Base-by-base conservation (phyloP, 305 asterid genomes). In the Fraxinus baroniana region DNA sequence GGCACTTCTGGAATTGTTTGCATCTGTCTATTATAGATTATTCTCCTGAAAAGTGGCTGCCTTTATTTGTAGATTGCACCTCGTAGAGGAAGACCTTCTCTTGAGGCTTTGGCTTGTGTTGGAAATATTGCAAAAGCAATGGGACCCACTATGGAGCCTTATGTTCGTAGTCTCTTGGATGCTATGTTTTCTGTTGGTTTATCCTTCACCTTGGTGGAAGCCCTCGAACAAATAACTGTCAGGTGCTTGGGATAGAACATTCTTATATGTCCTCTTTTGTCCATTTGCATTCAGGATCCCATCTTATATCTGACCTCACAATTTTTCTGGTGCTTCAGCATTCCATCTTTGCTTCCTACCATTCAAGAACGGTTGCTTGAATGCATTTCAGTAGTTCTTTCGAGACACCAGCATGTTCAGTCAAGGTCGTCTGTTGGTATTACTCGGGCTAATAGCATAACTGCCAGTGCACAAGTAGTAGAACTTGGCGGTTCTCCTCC, bases 61-160 rank as follows among this genome's bases (percentile, higher is more conserved):
- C 78, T 71, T 87, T 71, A 39, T 81, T 86, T 85, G 80, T 83
- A 96, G 99, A 96, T 96, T 89, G 97, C 98, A 82, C 99, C 99
- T 86, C 98, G 98, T 24, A 91, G 98, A 91, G 99, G 99, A 78
- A 87, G 95, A 68, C 97, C 99, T 41, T 92, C 94, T 78, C 93
- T 91, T 88, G 99, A 96, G 91, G 99, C 99, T 74, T 88, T 96
- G 86, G 97, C 97, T 84, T 96, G 99, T 90, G 98, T 96, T 83
- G 99, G 99, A 86, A 94, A 92, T 93, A 90, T 96, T 87, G 95
- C 99, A 82, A 96, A 92, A 89, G 94, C 98, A 75, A 96, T 96
- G 99, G 99, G 99, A 71, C 90, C 92, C 81, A 83, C 92, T 52
- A 89, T 94, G 97, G 98, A 93, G 87, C 92, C 98, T 85, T 90